These are phyloP conservation scores for Tulasnella sp. DNA, from an alignment of 768 basidiomycete species.

Conservation along the genomic window DNA sequence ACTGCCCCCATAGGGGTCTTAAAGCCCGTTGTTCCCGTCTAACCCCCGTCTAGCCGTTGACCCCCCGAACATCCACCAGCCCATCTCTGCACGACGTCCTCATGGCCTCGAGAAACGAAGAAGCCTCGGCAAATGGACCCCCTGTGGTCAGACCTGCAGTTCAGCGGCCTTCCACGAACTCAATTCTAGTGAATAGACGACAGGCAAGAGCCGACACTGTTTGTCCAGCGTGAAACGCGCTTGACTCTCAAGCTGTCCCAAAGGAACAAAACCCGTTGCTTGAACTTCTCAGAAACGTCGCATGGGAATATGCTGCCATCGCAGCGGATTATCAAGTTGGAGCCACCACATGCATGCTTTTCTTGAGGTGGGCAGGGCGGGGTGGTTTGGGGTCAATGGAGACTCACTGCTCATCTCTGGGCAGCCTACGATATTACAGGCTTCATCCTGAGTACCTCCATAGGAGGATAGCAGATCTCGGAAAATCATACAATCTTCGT, in stretches of 20 bases:
- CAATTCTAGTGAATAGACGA: constrained; percentile 46
- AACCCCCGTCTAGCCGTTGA: background rate
- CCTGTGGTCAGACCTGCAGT: constrained; percentile 4
- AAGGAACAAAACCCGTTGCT: constrained; percentile 86
- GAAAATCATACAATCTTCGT: constrained; percentile 66
- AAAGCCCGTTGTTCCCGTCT: background rate
- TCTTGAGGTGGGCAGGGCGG: constrained; percentile 53
- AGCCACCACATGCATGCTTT: constrained; percentile 82
- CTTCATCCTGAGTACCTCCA: constrained; percentile 97
- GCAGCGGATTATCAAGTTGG: constrained; percentile 93
- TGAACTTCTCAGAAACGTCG: constrained; percentile 73
- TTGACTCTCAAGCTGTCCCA: background rate
- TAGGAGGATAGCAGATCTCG: constrained; percentile 77
- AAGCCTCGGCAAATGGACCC: background rate
- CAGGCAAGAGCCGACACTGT: constrained; percentile 32
- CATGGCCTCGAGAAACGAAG: background rate
- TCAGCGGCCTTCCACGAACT: constrained; percentile 6
- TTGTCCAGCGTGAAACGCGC: background rate
- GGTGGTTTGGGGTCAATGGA: background rate
- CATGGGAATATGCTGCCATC: constrained; percentile 92
- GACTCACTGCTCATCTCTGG: background rate
- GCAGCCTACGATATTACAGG: constrained; percentile 77
- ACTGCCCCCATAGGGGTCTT: background rate
- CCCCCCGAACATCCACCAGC: background rate
- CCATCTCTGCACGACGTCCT: background rate